phyloP scores from a whole-genome alignment of 768 basidiomycete species.

The Psilocybe cyanescens region DNA sequence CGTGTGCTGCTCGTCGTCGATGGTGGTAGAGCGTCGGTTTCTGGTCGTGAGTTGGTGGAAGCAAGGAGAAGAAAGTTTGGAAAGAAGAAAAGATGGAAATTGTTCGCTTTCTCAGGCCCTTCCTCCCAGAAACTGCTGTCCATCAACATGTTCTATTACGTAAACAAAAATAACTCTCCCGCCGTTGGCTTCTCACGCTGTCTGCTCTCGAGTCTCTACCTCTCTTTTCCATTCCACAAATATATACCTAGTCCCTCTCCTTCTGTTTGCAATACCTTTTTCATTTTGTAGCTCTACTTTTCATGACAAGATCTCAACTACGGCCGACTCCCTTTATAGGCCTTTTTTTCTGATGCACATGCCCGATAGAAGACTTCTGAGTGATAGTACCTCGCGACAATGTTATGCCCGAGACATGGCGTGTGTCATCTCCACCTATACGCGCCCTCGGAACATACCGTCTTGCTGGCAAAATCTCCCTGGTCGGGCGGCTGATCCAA shows the following conservation, averaged over 20 bases:
- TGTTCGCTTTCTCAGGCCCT: slow-evolving; percentile 19
- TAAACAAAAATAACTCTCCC: slow-evolving; percentile 9
- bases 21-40: slow-evolving; percentile 1
- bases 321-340: background rate
- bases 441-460: background rate
- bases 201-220: slow-evolving; percentile 5
- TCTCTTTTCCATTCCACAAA: background rate
- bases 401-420: slow-evolving; percentile 2
- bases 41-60: slow-evolving; percentile 13
- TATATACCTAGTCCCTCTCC: background rate
- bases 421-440: slow-evolving; percentile 2
- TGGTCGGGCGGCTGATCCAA: background rate
- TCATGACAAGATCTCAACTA: background rate
- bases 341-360: background rate
- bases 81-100: slow-evolving; percentile 10
- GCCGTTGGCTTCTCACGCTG: slow-evolving; percentile 17
- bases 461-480: background rate
- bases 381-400: background rate
- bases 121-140: slow-evolving; percentile 17
- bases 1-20: slow-evolving; percentile 13
- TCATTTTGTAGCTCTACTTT: background rate
- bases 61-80: slow-evolving; percentile 7
- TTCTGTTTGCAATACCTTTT: background rate
- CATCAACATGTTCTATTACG: slow-evolving; percentile 18
- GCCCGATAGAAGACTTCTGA: background rate